phyloP scores from a whole-genome alignment of 2,329 filamentous ascomycete genomes.

The Alternaria alternata region DNA sequence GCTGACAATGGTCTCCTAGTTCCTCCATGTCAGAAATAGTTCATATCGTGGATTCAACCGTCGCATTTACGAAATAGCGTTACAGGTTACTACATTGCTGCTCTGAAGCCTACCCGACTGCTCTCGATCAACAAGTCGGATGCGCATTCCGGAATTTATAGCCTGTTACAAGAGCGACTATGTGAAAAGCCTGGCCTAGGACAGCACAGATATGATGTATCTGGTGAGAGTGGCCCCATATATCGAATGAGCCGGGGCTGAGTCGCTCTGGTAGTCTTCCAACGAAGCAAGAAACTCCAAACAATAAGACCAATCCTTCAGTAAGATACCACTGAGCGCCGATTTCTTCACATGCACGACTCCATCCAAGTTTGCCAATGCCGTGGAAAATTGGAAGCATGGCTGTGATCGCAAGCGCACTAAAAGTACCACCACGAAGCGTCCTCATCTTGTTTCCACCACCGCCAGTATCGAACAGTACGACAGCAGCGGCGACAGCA shows the following conservation, averaged over 20 bases:
- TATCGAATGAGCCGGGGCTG: conserved; percentile 23
- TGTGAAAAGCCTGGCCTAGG: conserved; percentile 11
- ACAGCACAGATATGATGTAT: conserved; percentile 20
- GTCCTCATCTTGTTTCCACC: background rate
- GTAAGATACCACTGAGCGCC: conserved; percentile 31
- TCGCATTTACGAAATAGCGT: background rate
- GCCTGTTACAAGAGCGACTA: conserved; percentile 11
- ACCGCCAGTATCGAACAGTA: background rate
- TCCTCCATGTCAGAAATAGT: background rate
- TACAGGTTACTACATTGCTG: background rate
- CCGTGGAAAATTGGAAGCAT: conserved; percentile 35
- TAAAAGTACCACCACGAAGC: background rate
- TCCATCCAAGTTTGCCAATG: conserved; percentile 32
- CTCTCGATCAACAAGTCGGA: background rate
- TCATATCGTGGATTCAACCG: background rate
- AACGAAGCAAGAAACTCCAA: conserved; percentile 27
- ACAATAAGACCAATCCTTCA: background rate
- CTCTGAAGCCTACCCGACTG: background rate
- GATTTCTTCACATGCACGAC: conserved; percentile 20
- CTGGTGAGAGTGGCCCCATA: conserved; percentile 27
- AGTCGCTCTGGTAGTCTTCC: conserved; percentile 18
- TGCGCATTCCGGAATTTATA: background rate
- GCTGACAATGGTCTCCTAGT: background rate
- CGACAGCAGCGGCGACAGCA: background rate
- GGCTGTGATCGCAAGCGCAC: background rate